Evolutionary conservation across 1,139 yeast genomes (phyloP), one percentile per base, ranked within the genome.

Genomic region (Hansenula lynferdii): DNA sequence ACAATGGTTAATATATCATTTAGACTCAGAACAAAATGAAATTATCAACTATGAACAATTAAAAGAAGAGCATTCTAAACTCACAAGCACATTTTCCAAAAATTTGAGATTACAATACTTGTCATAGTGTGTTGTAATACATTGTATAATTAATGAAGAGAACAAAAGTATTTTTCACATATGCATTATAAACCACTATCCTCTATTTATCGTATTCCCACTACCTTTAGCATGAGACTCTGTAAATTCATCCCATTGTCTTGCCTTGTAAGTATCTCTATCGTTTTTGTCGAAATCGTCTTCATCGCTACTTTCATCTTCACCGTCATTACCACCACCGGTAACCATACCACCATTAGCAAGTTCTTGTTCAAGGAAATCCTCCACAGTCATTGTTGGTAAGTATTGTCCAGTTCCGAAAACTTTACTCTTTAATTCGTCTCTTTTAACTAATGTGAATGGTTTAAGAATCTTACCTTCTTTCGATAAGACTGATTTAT

Each of bases 301-400:
- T 38, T 72, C 77, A 20, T 67, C 70, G 7, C 66, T 69, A 22
- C 66, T 71, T 34, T 75, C 77, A 32, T 71, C 74, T 20, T 62
- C 62, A 23, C 69, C 71, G 17, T 67, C 68, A 46, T 31, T 48
- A 39, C 42, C 63, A 19, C 72, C 72, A 17, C 75, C 75, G 41
- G 77, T 75, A 34, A 75, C 64, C 74, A 84, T 82, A 40, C 90
- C 89, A 3, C 97, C 97, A 51, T 85, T 79, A 14, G 80, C 80
- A 50, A 85, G 67, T 57, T 92, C 98, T 51, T 85, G 80, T 39
- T 89, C 95, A 38, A 92, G 68, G 47, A 85, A 83, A 52, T 92
- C 97, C 48, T 92, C 98, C 0, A 94, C 92, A 0, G 96, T 70
- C 95, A 94, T 87, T 0, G 97, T 86, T 1, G 99, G 99, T 28